Evolutionary conservation across 805 yeast species (phyloP).

Genomic region (Saccharomycopsis oosterbeekiorum): DNA sequence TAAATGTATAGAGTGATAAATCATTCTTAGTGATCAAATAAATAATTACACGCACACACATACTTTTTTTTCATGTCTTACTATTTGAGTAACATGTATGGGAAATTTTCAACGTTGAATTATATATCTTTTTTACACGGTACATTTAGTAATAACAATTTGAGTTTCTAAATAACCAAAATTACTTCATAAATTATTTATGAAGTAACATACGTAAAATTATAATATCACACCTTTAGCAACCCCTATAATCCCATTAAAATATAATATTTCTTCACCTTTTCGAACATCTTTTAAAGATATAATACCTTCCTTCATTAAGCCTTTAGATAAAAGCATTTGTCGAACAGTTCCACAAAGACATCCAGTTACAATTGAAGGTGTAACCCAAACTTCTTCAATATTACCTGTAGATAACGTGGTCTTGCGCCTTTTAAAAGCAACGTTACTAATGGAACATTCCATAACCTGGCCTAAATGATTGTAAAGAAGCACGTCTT

Average conservation of each 20-base stretch:
- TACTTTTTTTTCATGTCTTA: no score
- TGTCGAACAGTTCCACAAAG: constrained; percentile 76
- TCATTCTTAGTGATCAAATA: no score
- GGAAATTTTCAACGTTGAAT: no score
- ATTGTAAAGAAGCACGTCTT: constrained; percentile 69
- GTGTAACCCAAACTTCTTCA: constrained; percentile 62
- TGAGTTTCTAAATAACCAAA: no score
- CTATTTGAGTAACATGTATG: no score
- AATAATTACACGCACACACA: no score
- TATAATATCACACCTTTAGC: constrained; percentile 40
- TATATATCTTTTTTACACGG: no score
- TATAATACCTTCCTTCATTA: constrained; percentile 45
- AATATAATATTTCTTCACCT: constrained; percentile 66
- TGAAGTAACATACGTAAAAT: no score
- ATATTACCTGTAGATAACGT: constrained; percentile 21
- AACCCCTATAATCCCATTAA: constrained; percentile 81
- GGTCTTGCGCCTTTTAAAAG: constrained; percentile 35
- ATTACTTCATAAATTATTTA: no score
- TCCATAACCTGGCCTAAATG: constrained; percentile 55
- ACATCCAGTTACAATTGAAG: constrained; percentile 69
- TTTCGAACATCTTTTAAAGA: constrained; percentile 34
- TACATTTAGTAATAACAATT: no score
- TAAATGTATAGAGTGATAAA: no score
- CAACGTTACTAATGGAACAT: constrained; percentile 76
- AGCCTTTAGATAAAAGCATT: constrained; percentile 43